Evolutionary conservation across 2,329 filamentous ascomycete species (phyloP).

Genomic region (Lasiodiplodia sp.): DNA sequence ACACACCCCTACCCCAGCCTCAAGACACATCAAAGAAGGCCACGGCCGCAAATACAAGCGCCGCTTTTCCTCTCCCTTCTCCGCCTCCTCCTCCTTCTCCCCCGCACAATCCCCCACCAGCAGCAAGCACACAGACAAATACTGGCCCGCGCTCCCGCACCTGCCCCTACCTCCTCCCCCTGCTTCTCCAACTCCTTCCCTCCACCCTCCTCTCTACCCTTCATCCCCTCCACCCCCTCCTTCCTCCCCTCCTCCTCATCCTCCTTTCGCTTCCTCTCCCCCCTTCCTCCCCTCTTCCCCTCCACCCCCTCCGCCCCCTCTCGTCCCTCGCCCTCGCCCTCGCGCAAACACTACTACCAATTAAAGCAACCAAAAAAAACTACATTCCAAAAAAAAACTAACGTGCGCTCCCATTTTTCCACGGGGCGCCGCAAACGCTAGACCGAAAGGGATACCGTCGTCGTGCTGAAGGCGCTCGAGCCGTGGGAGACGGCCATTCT

Average conservation of each 20-base stretch:
- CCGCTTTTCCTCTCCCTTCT: neutral
- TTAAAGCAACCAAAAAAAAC: too few species aligned
- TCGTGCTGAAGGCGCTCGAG: conserved; percentile 58
- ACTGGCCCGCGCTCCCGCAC: neutral
- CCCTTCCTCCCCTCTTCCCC: too few species aligned
- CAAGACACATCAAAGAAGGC: neutral
- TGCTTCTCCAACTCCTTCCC: too few species aligned
- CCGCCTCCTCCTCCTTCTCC: neutral
- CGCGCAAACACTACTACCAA: too few species aligned
- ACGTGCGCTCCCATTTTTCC: neutral
- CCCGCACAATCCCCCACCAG: neutral
- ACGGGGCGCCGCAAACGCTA: conserved; percentile 32
- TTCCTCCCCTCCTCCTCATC: too few species aligned
- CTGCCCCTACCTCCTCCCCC: conserved; percentile 2
- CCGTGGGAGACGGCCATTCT: conserved; percentile 56
- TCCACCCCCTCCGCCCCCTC: too few species aligned
- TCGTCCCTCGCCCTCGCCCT: too few species aligned
- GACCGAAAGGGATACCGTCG: conserved; percentile 55
- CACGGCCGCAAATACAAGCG: neutral
- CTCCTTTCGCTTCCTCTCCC: too few species aligned
- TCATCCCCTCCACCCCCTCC: neutral
- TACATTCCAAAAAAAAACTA: too few species aligned
- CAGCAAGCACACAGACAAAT: neutral
- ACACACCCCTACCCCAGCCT: neutral
- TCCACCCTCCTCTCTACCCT: neutral